Percentiles rank a stretch among this genome's conserved stretches.
Conservation (phyloP, 2,329 filamentous ascomycete genomes). For the Diaporthe longicolla region DNA sequence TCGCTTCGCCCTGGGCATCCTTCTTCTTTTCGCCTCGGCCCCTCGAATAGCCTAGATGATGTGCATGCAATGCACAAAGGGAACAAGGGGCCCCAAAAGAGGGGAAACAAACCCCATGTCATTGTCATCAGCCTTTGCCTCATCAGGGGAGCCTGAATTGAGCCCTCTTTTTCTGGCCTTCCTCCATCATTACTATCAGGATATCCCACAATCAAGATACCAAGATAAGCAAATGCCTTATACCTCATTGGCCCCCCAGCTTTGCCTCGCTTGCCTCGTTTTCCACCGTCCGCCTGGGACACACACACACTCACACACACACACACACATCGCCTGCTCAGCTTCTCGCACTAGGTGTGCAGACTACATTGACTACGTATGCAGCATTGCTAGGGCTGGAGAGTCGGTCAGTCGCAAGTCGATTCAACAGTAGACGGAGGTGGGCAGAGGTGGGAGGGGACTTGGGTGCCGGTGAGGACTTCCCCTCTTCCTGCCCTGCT, state of each 20-base stretch:
- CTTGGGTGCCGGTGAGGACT: conserved; percentile 10
- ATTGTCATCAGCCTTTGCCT: conserved; percentile 8
- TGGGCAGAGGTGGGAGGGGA: neutral
- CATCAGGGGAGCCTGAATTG: neutral
- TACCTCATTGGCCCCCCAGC: neutral
- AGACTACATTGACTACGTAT: neutral
- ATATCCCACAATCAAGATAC: neutral
- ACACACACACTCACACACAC: no score
- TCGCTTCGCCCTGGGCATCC: neutral
- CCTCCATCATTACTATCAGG: conserved; percentile 7
- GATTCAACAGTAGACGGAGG: neutral
- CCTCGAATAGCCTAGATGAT: neutral
- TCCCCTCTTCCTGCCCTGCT: conserved; percentile 1
- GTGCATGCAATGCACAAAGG: conserved; percentile 19
- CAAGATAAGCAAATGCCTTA: conserved; percentile 28
- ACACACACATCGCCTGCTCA: neutral
- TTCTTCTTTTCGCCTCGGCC: conserved; percentile 3
- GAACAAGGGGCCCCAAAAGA: conserved; percentile 20
- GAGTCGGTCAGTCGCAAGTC: no score
- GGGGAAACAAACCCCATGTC: conserved; percentile 13
- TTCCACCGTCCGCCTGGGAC: conserved; percentile 9
- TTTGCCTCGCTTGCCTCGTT: conserved; percentile 14
- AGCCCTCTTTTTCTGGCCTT: neutral
- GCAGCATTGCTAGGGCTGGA: neutral
- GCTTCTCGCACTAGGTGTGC: conserved; percentile 9